These are phyloP conservation scores for Cryphonectria parasitica DNA, from an alignment of 2,329 filamentous ascomycete species.

Conservation along the genomic window DNA sequence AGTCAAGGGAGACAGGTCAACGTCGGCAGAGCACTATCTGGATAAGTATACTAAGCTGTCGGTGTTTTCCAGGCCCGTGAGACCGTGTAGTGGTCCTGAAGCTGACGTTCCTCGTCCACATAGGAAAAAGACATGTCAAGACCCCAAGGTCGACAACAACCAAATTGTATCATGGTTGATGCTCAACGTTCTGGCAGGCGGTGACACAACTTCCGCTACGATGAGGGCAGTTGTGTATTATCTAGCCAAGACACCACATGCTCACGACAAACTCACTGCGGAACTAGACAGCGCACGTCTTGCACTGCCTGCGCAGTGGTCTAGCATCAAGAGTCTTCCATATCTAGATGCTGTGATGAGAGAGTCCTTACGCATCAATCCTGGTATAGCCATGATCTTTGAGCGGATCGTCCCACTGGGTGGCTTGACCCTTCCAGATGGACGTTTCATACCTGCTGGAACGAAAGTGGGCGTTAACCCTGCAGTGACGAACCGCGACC, in stretches of 20 bases:
- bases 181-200: slow-evolving; percentile 42
- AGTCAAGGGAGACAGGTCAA: neutral
- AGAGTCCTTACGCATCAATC: slow-evolving; percentile 47
- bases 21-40: slow-evolving; percentile 5
- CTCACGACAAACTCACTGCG: slow-evolving; percentile 1
- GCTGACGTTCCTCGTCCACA: neutral
- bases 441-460: slow-evolving; percentile 15
- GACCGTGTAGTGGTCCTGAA: neutral
- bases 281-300: slow-evolving; percentile 14
- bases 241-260: slow-evolving; percentile 14
- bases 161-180: slow-evolving; percentile 42
- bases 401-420: slow-evolving; percentile 28
- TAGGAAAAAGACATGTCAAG: neutral
- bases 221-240: slow-evolving; percentile 44
- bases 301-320: slow-evolving; percentile 11
- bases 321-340: slow-evolving; percentile 32
- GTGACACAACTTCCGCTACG: slow-evolving; percentile 42
- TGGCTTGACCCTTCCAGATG: slow-evolving; percentile 11
- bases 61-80: neutral
- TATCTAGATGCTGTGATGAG: slow-evolving; percentile 45
- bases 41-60: slow-evolving; percentile 15
- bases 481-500: slow-evolving; percentile 17
- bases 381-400: slow-evolving; percentile 38
- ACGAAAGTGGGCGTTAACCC: slow-evolving; percentile 16
- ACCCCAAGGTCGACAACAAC: slow-evolving; percentile 39